Conservation (phyloP, 2,329 filamentous ascomycete genomes). For the Cordyceps militaris region DNA sequence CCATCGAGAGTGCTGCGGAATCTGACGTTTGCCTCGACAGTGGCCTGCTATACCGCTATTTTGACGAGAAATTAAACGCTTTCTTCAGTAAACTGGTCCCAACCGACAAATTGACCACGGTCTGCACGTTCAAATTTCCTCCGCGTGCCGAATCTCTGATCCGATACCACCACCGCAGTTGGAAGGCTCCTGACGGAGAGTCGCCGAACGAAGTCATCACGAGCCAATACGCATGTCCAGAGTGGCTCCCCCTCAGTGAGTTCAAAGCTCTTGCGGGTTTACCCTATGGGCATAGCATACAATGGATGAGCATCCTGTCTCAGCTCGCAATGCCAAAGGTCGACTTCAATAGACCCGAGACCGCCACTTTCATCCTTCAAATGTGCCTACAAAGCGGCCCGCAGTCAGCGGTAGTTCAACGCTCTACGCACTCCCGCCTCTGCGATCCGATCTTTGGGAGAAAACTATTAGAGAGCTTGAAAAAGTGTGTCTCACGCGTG, state of each 20-base stretch:
- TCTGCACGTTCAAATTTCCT: background rate
- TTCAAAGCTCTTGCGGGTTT: conserved; percentile 45
- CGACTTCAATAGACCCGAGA: conserved; percentile 44
- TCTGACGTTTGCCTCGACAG: background rate
- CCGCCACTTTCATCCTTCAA: conserved; percentile 41
- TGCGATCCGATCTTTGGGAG: conserved; percentile 25
- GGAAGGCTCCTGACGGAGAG: conserved; percentile 19
- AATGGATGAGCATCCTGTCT: conserved; percentile 49
- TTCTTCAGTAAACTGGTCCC: conserved; percentile 21
- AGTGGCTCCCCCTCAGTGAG: conserved; percentile 42
- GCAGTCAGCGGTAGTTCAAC: background rate
- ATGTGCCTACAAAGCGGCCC: conserved; percentile 41
- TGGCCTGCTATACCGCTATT: background rate
- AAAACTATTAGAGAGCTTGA: background rate
- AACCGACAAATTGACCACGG: conserved; percentile 17
- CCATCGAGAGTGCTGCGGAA: background rate
- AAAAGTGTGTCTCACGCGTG: background rate
- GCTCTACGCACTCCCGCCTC: conserved; percentile 31
- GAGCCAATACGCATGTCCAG: conserved; percentile 38
- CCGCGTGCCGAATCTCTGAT: conserved; percentile 27
- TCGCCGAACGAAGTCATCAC: conserved; percentile 46
- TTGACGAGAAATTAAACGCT: conserved; percentile 12
- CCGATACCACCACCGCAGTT: conserved; percentile 30
- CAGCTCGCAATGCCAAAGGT: conserved; percentile 42
- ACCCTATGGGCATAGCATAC: conserved; percentile 38